Conservation (phyloP, 345 rosid genomes). For the Clarkia xantiana region DNA sequence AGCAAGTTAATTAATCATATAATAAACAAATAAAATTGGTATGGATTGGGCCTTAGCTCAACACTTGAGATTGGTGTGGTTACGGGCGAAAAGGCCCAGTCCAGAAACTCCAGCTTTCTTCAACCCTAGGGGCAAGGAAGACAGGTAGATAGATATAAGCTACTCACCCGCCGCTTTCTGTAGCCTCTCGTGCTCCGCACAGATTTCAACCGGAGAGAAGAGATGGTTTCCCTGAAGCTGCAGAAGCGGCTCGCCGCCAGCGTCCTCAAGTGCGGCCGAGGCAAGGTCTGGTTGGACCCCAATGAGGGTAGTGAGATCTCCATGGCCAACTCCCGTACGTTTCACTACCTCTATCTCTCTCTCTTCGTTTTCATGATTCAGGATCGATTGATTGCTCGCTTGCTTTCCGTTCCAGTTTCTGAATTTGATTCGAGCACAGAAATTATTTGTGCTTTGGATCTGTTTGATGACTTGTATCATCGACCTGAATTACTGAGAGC, state of each 20-base stretch:
- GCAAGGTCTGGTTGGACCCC: conserved; percentile 83
- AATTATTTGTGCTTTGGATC: too few species aligned
- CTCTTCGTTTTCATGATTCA: neutral
- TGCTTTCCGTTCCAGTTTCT: too few species aligned
- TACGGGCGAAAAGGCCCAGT: too few species aligned
- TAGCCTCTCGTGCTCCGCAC: neutral
- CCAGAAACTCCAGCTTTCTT: too few species aligned
- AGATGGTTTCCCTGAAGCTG: conserved; percentile 75
- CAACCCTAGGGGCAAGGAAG: too few species aligned
- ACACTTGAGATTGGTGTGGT: too few species aligned
- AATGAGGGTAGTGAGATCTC: conserved; percentile 72
- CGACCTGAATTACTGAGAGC: too few species aligned
- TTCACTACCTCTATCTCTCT: neutral
- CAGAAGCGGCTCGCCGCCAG: conserved; percentile 74
- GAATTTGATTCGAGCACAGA: too few species aligned
- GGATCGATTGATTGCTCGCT: neutral
- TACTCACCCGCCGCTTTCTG: neutral
- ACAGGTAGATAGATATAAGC: neutral
- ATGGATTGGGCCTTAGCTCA: too few species aligned
- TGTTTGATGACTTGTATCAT: too few species aligned
- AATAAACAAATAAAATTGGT: too few species aligned
- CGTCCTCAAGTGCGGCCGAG: conserved; percentile 66
- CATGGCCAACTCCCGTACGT: conserved; percentile 84
- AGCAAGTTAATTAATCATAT: too few species aligned
- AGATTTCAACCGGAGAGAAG: conserved; percentile 4